Evolutionary conservation across 495 filamentous ascomycete genomes (phyloP), one percentile per base, ranked within the genome.

Genomic region (Viridothelium virens): DNA sequence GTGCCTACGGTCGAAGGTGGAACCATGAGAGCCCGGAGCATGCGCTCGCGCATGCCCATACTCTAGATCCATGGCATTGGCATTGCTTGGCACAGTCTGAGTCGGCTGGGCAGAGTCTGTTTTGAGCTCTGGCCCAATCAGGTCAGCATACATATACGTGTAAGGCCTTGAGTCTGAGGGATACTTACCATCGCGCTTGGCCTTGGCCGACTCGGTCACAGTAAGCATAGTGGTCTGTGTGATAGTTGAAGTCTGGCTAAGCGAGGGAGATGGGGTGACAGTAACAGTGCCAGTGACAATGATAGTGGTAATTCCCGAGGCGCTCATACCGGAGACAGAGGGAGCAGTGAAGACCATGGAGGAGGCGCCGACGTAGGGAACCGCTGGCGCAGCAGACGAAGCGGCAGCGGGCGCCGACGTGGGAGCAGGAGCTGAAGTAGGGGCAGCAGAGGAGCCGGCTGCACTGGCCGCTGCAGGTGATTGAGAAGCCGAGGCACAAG

Each of bases 231-330:
- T 34, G 18, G 53, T 59, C 36, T 33, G 11, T 3, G 53, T 59
- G 5, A 36, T 36, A 31, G 53, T 34, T 7, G 53, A 34, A 1
- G 31, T 59, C 11, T 7, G 33, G 31, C 11, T 25, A 11, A n/a
- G 11, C 5, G 12, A 14, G 18, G 53, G 5, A 36, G 25, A 4
- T 36, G 53, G 31, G 5, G 62, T 41, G 4, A 63, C 31, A 41
- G 62, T 63, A 12, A 63, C 62, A 31, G 44, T 41, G 37, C 44
- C 62, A 16, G 62, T 63, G 4, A 63, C 62, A 34, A 63, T 1
- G 37, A 63, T 47, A 16, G 62, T 63, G 4, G 62, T 63, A 2
- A 63, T 31, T 1, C 38, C 44, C 16, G 62, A 47, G 1, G 62
- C 44, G 1, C 36, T 63, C 18, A 47, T 39, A 5, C 38, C 44